phyloP scores from a whole-genome alignment of 108 stramenopile genomes.

The Nitzschia palea region DNA sequence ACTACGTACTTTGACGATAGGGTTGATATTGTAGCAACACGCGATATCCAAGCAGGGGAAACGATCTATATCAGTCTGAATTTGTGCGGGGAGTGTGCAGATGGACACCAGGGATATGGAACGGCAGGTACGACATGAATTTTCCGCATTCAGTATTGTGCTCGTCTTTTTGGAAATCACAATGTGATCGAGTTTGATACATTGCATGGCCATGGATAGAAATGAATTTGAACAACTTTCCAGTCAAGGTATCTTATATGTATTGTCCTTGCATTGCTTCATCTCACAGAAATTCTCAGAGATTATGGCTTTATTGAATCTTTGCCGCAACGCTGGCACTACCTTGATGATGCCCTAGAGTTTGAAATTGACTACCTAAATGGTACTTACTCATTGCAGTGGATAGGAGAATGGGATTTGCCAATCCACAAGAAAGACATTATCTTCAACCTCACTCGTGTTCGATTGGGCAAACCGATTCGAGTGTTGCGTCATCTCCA shows the following conservation, averaged over 20 bases:
- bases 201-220: no score
- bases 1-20: neutral
- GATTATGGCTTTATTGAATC: slow-evolving; percentile 62
- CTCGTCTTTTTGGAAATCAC: no score
- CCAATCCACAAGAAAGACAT: neutral
- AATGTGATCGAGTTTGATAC: no score
- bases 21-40: neutral
- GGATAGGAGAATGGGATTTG: neutral
- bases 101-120: slow-evolving; percentile 35
- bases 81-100: slow-evolving; percentile 48
- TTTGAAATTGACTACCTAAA: slow-evolving; percentile 27
- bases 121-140: slow-evolving; percentile 41
- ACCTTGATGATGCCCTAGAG: neutral
- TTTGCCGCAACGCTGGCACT: slow-evolving; percentile 63
- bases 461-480: neutral
- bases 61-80: slow-evolving; percentile 61
- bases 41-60: slow-evolving; percentile 2
- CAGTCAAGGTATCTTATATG: no score
- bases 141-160: no score
- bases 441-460: neutral
- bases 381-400: neutral
- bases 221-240: no score
- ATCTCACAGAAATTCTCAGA: slow-evolving; percentile 49
- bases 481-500: slow-evolving; percentile 1
- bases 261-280: no score